These are phyloP conservation scores for Diaporthe caulivora DNA, from an alignment of 2,329 filamentous ascomycete species.

Conservation along the genomic window DNA sequence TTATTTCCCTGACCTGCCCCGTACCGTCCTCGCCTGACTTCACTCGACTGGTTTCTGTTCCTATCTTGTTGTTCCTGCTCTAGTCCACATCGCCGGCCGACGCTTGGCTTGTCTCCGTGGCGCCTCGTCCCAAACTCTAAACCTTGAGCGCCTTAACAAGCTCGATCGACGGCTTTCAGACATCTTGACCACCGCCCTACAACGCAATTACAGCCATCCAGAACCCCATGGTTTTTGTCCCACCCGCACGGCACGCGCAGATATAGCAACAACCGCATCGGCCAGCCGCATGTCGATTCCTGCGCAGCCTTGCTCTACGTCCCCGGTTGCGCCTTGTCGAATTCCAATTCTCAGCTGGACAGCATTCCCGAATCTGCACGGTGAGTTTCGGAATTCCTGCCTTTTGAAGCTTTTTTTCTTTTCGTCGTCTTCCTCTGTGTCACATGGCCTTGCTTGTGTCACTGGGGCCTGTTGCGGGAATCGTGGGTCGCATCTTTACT, in stretches of 20 bases:
- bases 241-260: neutral
- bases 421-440: neutral
- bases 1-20: neutral
- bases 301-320: slow-evolving; percentile 16
- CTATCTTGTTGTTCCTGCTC: neutral
- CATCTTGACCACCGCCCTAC: neutral
- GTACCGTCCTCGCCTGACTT: neutral
- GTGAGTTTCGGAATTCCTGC: slow-evolving; percentile 4
- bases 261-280: neutral
- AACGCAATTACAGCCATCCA: neutral
- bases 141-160: neutral
- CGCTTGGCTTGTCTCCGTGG: neutral
- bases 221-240: neutral
- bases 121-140: slow-evolving; percentile 11
- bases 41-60: neutral
- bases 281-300: slow-evolving; percentile 26
- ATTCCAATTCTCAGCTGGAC: neutral
- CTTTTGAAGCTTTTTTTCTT: neutral
- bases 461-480: neutral
- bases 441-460: neutral
- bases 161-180: neutral
- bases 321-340: neutral
- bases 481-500: neutral
- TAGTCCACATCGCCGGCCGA: slow-evolving; percentile 20
- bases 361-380: neutral